Conservation (phyloP, 1,284 basidiomycete species). For the Naganishia sp. region DNA sequence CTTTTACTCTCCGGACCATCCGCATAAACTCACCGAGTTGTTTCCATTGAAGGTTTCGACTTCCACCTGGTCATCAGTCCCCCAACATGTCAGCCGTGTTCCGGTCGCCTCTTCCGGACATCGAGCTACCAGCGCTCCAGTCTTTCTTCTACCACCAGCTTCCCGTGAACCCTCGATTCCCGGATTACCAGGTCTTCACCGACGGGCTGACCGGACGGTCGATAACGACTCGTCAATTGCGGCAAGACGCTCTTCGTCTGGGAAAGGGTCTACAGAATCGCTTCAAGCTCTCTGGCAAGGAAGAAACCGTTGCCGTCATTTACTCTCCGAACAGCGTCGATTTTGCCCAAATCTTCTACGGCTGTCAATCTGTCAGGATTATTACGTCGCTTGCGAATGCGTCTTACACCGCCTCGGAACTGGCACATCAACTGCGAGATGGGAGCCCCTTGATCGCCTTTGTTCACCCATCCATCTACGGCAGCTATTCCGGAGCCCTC, state of each 20-base stretch:
- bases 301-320: conserved; percentile 25
- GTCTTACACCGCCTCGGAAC: conserved; percentile 47
- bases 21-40: not conserved
- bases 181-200: conserved; percentile 61
- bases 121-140: conserved; percentile 5
- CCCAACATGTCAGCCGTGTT: conserved; percentile 12
- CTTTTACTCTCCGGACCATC: not conserved
- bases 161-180: conserved; percentile 22
- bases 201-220: conserved; percentile 64
- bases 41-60: not conserved
- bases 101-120: conserved; percentile 8
- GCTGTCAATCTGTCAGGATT: conserved; percentile 51
- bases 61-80: not conserved
- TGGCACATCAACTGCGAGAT: conserved; percentile 56
- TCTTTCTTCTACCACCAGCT: conserved; percentile 28
- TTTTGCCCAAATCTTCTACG: conserved; percentile 67
- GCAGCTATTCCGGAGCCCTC: conserved; percentile 1
- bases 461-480: conserved; percentile 54
- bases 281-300: not conserved
- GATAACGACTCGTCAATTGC: conserved; percentile 62
- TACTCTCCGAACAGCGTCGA: conserved; percentile 62
- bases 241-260: conserved; percentile 62
- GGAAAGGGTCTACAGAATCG: conserved; percentile 57
- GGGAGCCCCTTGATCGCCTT: conserved; percentile 62
- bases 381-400: conserved; percentile 48